Base-by-base conservation (phyloP, 805 yeast species). In the Wickerhamiella siamensis region DNA sequence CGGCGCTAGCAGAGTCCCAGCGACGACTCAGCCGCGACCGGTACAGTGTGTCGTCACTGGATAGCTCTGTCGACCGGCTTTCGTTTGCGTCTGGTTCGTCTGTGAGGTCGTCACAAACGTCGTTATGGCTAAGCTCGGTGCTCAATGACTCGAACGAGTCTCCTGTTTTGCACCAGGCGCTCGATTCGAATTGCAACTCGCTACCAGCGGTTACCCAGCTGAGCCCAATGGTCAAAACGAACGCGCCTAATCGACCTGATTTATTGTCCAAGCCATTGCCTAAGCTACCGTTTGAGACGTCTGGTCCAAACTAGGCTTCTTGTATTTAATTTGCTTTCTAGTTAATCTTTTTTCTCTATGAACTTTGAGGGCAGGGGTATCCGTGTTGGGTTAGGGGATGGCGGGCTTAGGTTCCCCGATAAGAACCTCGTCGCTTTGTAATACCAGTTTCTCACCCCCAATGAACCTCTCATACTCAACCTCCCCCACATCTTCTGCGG, bases 401-500 rank as follows among this genome's bases (percentile, higher is more conserved):
- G 29, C 29, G 29, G 12, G 10, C 29, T 12, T 6, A 6, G 6
- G 6, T 24, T 8, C 29, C 29, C 12, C 29, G 29, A 24, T 24
- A 24, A 24, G 29, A 24, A 12, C 29, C 6, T 24, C 29, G 10
- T 12, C 12, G 29, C 29, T 24, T 24, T 24, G 29, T 24, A 6
- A 24, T 24, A 6, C 10, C 6, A 16, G 4, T 18, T 29, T 33
- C 24, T 39, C 29, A 44, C 40, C 34, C 31, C 33, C 38, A 20
- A 50, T 50, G 53, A 48, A 42, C 33, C 48, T 33, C 29, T 36
- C n/a, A 19, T 32, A 41, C 35, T 37, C 42, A 16, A 24, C 47
- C 19, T 51, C 54, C 34, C 55, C 54, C 18, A 40, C 47, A 8
- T 36, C 38, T 10, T 36, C 38, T 15, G 15, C 18, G 12, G 38